These are phyloP conservation scores for Cladosporium sp. DNA, from an alignment of 2,329 filamentous ascomycete genomes.

Conservation along the genomic window DNA sequence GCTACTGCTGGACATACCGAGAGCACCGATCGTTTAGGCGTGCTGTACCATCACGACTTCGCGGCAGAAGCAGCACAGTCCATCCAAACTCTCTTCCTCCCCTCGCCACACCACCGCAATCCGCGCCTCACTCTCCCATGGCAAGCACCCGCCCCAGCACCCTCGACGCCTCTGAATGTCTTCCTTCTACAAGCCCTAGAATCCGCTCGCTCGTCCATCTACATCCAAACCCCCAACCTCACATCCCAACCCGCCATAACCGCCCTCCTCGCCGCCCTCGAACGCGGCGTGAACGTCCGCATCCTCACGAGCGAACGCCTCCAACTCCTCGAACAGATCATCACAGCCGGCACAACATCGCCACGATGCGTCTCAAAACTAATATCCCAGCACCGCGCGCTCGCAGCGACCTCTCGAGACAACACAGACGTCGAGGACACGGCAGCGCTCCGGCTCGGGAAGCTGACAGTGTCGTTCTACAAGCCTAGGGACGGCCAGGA, in stretches of 20 bases:
- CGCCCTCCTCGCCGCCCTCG: constrained; percentile 62
- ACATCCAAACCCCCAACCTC: constrained; percentile 76
- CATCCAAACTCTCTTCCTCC: constrained; percentile 56
- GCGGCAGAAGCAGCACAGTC: background rate
- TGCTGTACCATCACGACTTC: background rate
- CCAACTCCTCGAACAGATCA: constrained; percentile 70
- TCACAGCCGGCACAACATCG: constrained; percentile 76
- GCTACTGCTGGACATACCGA: background rate
- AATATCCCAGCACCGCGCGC: constrained; percentile 55
- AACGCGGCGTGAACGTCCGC: constrained; percentile 66
- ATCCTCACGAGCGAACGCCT: constrained; percentile 40
- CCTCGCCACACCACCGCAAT: constrained; percentile 72
- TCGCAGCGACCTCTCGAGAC: constrained; percentile 26
- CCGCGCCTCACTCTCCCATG: constrained; percentile 65
- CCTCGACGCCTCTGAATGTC: constrained; percentile 67
- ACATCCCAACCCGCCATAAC: constrained; percentile 67
- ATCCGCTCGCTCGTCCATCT: constrained; percentile 61
- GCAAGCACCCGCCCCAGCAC: constrained; percentile 44
- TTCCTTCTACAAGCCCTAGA: constrained; percentile 64
- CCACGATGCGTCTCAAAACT: constrained; percentile 63
- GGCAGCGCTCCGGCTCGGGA: constrained; percentile 48
- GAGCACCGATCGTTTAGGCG: background rate
- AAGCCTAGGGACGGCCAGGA: constrained; percentile 38
- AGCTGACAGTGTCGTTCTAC: constrained; percentile 63
- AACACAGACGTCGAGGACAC: constrained; percentile 46